Evolutionary conservation across 495 filamentous ascomycete species (phyloP).

Genomic region (Penicillium tannophilum): DNA sequence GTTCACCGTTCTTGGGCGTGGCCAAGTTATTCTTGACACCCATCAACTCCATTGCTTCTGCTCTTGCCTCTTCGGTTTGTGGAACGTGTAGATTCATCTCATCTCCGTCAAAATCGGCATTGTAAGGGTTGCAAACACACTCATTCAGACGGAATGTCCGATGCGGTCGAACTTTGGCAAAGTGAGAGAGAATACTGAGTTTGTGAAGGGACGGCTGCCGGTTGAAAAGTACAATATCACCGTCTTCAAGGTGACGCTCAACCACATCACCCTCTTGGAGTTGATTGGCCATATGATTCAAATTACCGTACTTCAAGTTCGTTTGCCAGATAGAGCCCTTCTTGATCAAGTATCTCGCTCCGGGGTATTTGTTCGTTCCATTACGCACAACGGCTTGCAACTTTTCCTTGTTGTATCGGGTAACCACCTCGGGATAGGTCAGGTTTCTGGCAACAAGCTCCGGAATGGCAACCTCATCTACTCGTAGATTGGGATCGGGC

Average conservation of each 20-base stretch:
- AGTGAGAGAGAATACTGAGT: conserved; percentile 93
- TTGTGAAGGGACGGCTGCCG: conserved; percentile 98
- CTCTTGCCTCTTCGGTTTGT: conserved; percentile 94
- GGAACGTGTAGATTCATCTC: conserved; percentile 99
- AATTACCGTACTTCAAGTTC: conserved; percentile 72
- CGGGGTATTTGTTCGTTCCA: conserved; percentile 77
- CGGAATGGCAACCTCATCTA: conserved; percentile 93
- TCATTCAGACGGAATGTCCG: conserved; percentile 97
- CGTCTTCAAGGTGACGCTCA: conserved; percentile 92
- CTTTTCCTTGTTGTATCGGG: conserved; percentile 80
- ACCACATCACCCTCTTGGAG: conserved; percentile 85
- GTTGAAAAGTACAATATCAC: conserved; percentile 97
- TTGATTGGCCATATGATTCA: conserved; percentile 64
- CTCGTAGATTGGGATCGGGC: conserved; percentile 89
- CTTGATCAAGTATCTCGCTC: conserved; percentile 80
- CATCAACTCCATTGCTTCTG: conserved; percentile 95
- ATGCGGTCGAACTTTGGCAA: conserved; percentile 90
- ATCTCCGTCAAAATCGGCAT: conserved; percentile 98
- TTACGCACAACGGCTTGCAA: conserved; percentile 69
- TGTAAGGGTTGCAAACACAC: conserved; percentile 97
- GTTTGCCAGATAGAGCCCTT: conserved; percentile 68
- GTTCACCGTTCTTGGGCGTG: conserved; percentile 96
- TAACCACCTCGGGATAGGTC: conserved; percentile 89
- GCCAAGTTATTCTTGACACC: conserved; percentile 95
- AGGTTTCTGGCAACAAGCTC: conserved; percentile 87